Evolutionary conservation across 176 grass and related monocot species (phyloP).

Genomic region (Oryza coarctata): DNA sequence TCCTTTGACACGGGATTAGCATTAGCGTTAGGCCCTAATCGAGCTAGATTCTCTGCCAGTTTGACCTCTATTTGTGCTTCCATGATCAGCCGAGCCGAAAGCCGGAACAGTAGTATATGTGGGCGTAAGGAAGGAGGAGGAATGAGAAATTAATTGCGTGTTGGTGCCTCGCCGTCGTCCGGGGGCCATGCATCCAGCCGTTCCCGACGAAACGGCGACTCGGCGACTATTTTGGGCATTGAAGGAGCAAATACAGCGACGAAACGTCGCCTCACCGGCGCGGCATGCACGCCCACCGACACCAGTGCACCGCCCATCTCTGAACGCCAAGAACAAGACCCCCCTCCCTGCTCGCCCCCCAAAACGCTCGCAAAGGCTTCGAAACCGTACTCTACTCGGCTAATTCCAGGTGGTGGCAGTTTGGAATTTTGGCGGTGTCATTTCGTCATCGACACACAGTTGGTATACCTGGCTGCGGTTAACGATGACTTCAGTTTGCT

Average conservation of each 20-base stretch:
- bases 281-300: conserved; percentile 22
- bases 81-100: conserved; percentile 38
- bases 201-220: neutral
- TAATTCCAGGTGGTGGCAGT: neutral
- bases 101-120: neutral
- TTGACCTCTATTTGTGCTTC: conserved; percentile 32
- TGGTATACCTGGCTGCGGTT: neutral
- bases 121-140: neutral
- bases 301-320: conserved; percentile 15
- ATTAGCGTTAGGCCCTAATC: neutral
- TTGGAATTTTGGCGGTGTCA: neutral
- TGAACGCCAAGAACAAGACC: neutral
- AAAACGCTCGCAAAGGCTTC: conserved; percentile 19
- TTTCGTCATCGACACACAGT: conserved; percentile 39
- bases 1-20: neutral
- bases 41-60: neutral
- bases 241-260: conserved; percentile 26
- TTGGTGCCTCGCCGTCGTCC: conserved; percentile 14
- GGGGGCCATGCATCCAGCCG: neutral
- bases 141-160: neutral
- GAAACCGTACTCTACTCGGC: neutral
- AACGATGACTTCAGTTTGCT: conserved; percentile 10
- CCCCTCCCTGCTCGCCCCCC: neutral
- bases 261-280: conserved; percentile 47
- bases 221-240: conserved; percentile 16